These are phyloP conservation scores for Juncus effusus DNA, from an alignment of 176 grass and related monocot genomes.

Conservation along the genomic window DNA sequence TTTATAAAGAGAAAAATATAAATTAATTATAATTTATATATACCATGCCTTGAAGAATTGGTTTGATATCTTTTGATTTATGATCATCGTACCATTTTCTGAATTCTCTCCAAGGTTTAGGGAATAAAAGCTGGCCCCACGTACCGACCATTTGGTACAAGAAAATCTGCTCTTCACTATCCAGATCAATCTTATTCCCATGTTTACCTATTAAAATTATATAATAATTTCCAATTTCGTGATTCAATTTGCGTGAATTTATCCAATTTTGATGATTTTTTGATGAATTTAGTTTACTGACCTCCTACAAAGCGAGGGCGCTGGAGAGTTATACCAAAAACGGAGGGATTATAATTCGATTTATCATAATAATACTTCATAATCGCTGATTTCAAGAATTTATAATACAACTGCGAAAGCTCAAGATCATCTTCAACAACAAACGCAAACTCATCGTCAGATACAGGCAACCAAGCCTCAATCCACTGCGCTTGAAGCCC, in stretches of 20 bases:
- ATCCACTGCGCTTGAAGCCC: constrained; percentile 96
- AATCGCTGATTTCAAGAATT: constrained; percentile 61
- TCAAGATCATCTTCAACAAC: constrained; percentile 92
- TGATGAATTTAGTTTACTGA: constrained; percentile 21
- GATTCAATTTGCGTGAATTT: no score
- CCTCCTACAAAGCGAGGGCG: constrained; percentile 91
- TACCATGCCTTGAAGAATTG: constrained; percentile 98
- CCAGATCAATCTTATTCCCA: constrained; percentile 83
- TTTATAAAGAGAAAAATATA: no score
- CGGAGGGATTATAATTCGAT: constrained; percentile 58
- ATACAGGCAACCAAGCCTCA: constrained; percentile 92
- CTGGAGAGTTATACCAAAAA: constrained; percentile 83
- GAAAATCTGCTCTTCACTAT: constrained; percentile 61
- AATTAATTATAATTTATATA: background rate
- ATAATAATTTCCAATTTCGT: constrained; percentile 20
- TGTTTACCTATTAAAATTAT: constrained; percentile 65
- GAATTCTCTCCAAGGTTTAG: constrained; percentile 98
- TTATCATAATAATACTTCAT: constrained; percentile 79
- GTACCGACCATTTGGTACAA: constrained; percentile 99
- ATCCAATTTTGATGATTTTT: no score
- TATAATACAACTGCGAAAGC: constrained; percentile 77
- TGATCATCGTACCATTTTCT: constrained; percentile 86
- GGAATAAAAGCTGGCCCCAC: constrained; percentile 98
- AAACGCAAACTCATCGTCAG: constrained; percentile 89
- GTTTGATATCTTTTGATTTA: constrained; percentile 77